Percentiles rank a stretch among this genome's conserved stretches.
These are phyloP conservation scores for Erodium maritimum DNA, from an alignment of 345 rosid genomes.

Conservation along the genomic window DNA sequence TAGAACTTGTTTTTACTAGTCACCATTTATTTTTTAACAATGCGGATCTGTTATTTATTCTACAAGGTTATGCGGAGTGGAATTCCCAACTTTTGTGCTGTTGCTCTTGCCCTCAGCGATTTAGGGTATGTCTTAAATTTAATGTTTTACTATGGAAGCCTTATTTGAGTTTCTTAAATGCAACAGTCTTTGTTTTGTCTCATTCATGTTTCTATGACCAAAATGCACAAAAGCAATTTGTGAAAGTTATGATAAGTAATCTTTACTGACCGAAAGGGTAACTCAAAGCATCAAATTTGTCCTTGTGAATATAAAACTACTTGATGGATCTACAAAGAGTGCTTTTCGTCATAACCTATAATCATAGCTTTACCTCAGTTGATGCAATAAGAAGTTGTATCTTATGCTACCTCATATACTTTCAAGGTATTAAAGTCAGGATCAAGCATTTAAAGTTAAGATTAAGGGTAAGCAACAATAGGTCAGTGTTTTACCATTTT, in stretches of 20 bases:
- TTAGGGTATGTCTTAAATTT: conserved; percentile 19
- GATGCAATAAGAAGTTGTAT: too few species aligned
- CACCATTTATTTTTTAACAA: not conserved
- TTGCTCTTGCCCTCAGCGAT: conserved; percentile 29
- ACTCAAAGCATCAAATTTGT: too few species aligned
- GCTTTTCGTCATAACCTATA: too few species aligned
- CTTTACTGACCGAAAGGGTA: not conserved
- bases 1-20: not conserved
- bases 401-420: too few species aligned
- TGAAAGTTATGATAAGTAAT: not conserved
- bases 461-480: too few species aligned
- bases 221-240: not conserved
- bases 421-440: too few species aligned
- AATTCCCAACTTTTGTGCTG: conserved; percentile 35
- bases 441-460: too few species aligned
- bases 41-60: not conserved
- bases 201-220: not conserved
- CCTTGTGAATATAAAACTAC: too few species aligned
- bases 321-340: too few species aligned
- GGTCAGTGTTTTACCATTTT: too few species aligned
- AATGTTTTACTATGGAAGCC: not conserved
- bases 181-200: not conserved
- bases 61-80: conserved; percentile 30
- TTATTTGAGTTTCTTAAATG: not conserved
- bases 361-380: not conserved